Conservation (phyloP, 2,329 filamentous ascomycete genomes). For the Bisporella sp. region DNA sequence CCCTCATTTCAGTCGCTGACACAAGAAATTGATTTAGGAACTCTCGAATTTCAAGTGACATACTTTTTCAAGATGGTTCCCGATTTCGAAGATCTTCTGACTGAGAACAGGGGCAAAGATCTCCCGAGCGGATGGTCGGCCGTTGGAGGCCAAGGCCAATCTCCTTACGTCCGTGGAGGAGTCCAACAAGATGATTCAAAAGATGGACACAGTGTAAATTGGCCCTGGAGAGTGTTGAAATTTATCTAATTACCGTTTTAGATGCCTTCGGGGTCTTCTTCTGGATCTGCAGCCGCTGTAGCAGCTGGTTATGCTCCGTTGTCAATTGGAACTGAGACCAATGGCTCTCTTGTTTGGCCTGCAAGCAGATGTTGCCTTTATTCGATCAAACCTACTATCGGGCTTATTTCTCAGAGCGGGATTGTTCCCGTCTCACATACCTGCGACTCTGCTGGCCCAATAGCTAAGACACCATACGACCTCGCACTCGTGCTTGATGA, state of each 20-base stretch:
- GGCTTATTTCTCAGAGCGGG: neutral
- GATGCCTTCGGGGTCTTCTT: conserved; percentile 53
- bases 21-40: neutral
- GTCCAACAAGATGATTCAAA: neutral
- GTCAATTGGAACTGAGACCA: conserved; percentile 3
- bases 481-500: too few relatives aligned
- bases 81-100: neutral
- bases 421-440: neutral
- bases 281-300: conserved; percentile 2
- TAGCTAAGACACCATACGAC: conserved; percentile 2
- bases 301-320: conserved; percentile 3
- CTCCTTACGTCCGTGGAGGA: conserved; percentile 10
- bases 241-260: too few relatives aligned
- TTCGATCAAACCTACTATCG: neutral
- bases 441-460: neutral
- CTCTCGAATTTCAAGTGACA: too few relatives aligned
- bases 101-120: neutral
- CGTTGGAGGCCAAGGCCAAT: conserved; percentile 9
- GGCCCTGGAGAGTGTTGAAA: too few relatives aligned
- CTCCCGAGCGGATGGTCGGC: conserved; percentile 3
- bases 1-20: neutral
- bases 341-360: neutral
- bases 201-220: conserved; percentile 4
- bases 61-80: neutral
- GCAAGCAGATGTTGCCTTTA: neutral